Percentiles rank a stretch among this genome's conserved stretches.
phyloP scores from a whole-genome alignment of 2,329 filamentous ascomycete species.

The Claviceps sp. region DNA sequence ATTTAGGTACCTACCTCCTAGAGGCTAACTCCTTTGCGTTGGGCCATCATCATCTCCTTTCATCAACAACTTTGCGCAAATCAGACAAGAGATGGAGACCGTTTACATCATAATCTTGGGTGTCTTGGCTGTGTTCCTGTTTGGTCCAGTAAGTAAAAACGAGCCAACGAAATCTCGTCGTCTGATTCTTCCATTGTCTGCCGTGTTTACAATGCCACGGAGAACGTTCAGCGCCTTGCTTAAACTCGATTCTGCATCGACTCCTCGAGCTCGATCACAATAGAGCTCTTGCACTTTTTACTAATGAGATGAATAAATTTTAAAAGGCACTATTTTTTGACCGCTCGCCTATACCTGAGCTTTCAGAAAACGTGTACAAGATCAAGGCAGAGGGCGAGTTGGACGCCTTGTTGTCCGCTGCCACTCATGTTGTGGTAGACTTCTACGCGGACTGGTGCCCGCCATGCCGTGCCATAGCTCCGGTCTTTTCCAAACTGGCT shows the following conservation, averaged over 20 bases:
- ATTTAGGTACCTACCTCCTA: too few species aligned
- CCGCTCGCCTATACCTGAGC: conserved; percentile 23
- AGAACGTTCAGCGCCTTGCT: background rate
- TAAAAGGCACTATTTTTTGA: background rate
- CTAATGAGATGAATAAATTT: background rate
- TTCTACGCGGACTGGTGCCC: conserved; percentile 39
- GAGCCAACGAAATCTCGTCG: background rate
- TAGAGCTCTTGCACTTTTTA: background rate
- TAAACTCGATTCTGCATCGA: background rate
- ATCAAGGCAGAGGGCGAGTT: conserved; percentile 19
- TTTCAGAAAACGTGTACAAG: conserved; percentile 24
- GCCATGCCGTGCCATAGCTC: conserved; percentile 34
- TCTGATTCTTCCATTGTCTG: background rate
- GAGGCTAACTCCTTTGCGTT: too few species aligned
- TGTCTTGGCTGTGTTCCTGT: background rate
- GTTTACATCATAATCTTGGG: background rate
- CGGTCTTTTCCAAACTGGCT: conserved; percentile 37
- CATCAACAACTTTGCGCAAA: background rate
- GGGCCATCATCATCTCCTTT: background rate
- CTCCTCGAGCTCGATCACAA: background rate
- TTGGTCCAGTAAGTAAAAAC: background rate
- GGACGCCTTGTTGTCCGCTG: conserved; percentile 22
- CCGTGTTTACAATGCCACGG: background rate
- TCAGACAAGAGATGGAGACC: background rate
- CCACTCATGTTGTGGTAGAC: conserved; percentile 30